Conservation (phyloP, 768 basidiomycete species). For the Galerina marginata region DNA sequence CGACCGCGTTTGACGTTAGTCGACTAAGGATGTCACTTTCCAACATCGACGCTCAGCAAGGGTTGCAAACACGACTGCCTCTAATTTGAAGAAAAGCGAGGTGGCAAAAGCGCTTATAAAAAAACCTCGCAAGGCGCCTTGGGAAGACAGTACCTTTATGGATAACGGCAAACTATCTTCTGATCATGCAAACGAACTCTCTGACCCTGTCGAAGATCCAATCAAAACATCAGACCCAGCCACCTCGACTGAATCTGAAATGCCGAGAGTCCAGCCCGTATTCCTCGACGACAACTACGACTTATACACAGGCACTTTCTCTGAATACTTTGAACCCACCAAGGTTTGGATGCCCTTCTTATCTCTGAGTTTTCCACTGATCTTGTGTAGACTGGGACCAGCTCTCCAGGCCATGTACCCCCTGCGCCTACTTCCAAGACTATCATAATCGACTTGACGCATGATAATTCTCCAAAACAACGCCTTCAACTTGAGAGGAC, state of each 20-base stretch:
- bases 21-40: neutral
- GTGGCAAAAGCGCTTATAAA: constrained; percentile 8
- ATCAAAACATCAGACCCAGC: too few relatives aligned
- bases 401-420: neutral
- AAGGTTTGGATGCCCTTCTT: neutral
- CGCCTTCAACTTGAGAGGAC: neutral
- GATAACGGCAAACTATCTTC: neutral
- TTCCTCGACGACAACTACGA: too few relatives aligned
- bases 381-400: constrained; percentile 4
- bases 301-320: too few relatives aligned
- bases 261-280: too few relatives aligned
- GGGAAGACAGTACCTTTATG: constrained; percentile 30
- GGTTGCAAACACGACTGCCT: neutral
- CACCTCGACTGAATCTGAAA: too few relatives aligned
- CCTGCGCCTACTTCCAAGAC: constrained; percentile 17
- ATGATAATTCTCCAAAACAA: constrained; percentile 24
- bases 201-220: too few relatives aligned
- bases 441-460: constrained; percentile 52
- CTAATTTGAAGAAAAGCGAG: neutral
- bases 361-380: neutral
- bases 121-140: constrained; percentile 36
- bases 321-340: neutral
- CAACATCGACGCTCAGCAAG: constrained; percentile 17
- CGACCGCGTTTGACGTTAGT: neutral
- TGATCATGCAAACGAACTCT: too few relatives aligned